These are phyloP conservation scores for Macrotyloma uniflorum DNA, from an alignment of 306 rosid genomes.

Conservation along the genomic window DNA sequence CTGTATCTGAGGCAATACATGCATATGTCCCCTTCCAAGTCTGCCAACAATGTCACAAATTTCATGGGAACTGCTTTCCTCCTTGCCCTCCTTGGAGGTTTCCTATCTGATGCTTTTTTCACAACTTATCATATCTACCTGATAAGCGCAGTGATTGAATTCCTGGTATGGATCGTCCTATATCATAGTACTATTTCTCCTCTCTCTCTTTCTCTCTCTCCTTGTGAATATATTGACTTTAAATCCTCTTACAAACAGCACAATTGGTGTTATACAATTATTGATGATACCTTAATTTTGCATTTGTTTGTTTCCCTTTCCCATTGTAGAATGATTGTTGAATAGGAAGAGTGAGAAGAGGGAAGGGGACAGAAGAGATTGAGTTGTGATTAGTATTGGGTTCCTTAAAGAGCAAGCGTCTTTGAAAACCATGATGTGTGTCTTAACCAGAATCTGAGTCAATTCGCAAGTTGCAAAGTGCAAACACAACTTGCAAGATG, in stretches of 20 bases:
- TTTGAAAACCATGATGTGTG: conserved; percentile 41
- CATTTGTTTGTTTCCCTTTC: background rate
- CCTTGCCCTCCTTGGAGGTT: conserved; percentile 95
- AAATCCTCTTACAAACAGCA: background rate
- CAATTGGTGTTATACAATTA: background rate
- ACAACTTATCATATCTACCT: conserved; percentile 81
- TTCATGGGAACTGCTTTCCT: conserved; percentile 98
- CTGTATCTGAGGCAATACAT: conserved; percentile 57
- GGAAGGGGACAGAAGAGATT: background rate
- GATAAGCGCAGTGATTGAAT: conserved; percentile 77
- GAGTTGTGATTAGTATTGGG: conserved; percentile 16
- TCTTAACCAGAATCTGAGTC: conserved; percentile 36
- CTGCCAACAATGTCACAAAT: conserved; percentile 87
- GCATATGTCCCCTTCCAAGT: conserved; percentile 82
- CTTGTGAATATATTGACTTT: conserved; percentile 20
- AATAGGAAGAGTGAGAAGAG: background rate
- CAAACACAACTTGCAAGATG: conserved; percentile 41
- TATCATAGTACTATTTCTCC: background rate
- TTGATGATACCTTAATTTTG: background rate
- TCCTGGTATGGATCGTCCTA: conserved; percentile 56
- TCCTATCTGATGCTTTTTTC: conserved; percentile 85
- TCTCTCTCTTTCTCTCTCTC: background rate
- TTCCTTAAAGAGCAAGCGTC: conserved; percentile 43
- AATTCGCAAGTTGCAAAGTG: conserved; percentile 39
- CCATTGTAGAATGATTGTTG: background rate